A percentile compares a stretch with the other conserved stretches of the same genome.
These are phyloP conservation scores for Sphagnum contortum DNA, from an alignment of 225 moss, liverwort and hornwort species.

Conservation along the genomic window DNA sequence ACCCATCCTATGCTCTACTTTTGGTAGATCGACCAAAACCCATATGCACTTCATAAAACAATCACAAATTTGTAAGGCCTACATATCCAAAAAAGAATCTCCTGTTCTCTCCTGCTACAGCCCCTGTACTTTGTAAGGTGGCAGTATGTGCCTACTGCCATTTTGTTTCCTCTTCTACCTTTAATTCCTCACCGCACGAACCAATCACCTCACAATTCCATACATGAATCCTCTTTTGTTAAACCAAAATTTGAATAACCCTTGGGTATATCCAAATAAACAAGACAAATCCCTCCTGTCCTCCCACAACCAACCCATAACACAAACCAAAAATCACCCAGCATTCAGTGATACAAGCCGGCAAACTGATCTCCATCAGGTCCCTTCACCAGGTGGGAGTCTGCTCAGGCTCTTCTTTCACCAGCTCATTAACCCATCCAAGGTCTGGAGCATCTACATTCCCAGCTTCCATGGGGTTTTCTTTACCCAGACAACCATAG, in stretches of 20 bases:
- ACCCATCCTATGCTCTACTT: too few species aligned
- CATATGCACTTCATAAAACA: too few species aligned
- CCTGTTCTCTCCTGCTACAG: neutral
- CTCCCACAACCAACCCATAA: neutral
- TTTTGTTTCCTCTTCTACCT: neutral
- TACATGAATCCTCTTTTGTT: neutral
- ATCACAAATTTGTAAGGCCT: neutral
- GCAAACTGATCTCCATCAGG: neutral
- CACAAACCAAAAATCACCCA: neutral
- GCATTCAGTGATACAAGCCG: neutral
- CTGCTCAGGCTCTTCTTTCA: conserved; percentile 64
- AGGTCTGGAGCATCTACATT: conserved; percentile 70
- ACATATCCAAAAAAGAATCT: conserved; percentile 5
- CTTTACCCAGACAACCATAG: conserved; percentile 75
- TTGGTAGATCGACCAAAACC: too few species aligned
- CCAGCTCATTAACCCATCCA: conserved; percentile 91
- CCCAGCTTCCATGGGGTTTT: conserved; percentile 44
- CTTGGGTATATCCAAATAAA: neutral
- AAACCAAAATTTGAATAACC: neutral
- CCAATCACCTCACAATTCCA: neutral
- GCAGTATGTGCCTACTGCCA: conserved; percentile 6
- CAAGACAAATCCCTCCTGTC: neutral
- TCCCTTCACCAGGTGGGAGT: conserved; percentile 32
- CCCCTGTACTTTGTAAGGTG: neutral
- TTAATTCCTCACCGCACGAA: neutral